Evolutionary conservation across 2,329 filamentous ascomycete genomes (phyloP), one percentile per base, ranked within the genome.

Genomic region (Purpureocillium lavendulum): DNA sequence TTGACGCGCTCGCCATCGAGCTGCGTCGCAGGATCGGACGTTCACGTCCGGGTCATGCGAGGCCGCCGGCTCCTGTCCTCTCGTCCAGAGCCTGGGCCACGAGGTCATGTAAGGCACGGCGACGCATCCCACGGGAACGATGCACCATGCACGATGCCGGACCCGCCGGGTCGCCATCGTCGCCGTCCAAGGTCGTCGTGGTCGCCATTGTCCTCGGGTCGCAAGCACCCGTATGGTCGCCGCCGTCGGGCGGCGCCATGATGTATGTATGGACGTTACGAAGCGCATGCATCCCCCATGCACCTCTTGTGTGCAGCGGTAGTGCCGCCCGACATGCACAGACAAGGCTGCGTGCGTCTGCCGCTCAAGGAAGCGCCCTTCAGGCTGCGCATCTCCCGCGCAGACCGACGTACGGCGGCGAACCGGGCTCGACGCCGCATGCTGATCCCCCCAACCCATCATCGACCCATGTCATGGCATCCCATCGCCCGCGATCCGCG

Each of bases 81-180:
- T 39, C 36, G 11, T 39, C 40, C 36, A 33, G 39, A 39, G 40
- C 31, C 35, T 26, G 40, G 51, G 42, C 52, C 52, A 56, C 53
- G 53, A 45, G 52, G 45, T 40, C 52, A 54, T 53, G 52, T 51
- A 56, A 53, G 51, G 52, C 49, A 55, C 51, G 38, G 35, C 36
- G 39, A 28, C 15, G 30, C 38, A 38, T 39, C 37, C 38, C 32
- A 9, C 17, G 30, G 34, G n/a, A 24, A 34, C 39, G 35, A 15
- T 35, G 32, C 40, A 32, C 15, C 15, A 38, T 41, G 39, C 11
- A 12, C 36, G 21, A 26, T 26, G 21, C 21, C 21, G 21, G 21
- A 26, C 21, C 21, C 21, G 21, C 21, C 21, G 21, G 6, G 21
- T 26, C 10, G 21, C 21, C 21, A 6, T 26, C 6, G 21, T 26